Percentiles rank a stretch among this genome's conserved stretches.
These are phyloP conservation scores for Tilletia horrida DNA, from an alignment of 1,284 basidiomycete species.

Conservation along the genomic window DNA sequence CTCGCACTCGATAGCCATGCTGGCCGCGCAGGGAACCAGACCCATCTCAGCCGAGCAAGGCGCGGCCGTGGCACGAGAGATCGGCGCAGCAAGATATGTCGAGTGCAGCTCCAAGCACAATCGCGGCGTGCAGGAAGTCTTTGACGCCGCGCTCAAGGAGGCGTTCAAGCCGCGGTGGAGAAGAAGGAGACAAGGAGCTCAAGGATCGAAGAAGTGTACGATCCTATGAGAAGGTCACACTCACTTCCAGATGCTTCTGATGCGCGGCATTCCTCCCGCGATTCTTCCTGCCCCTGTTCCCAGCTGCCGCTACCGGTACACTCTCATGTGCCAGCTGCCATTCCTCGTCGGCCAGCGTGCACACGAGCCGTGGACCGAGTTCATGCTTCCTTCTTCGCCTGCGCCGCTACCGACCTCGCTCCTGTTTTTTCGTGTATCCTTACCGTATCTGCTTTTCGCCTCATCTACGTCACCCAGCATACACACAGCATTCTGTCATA, in stretches of 20 bases:
- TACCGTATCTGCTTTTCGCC: no score
- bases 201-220: slow-evolving; percentile 2
- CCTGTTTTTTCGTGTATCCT: no score
- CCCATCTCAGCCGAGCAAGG: slow-evolving; percentile 70
- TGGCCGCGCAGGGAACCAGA: slow-evolving; percentile 81
- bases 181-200: not conserved
- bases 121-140: slow-evolving; percentile 84
- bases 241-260: not conserved
- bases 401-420: no score
- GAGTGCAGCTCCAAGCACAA: slow-evolving; percentile 94
- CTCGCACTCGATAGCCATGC: slow-evolving; percentile 81
- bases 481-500: no score
- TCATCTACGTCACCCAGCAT: no score
- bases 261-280: no score
- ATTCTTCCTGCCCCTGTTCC: no score
- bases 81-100: slow-evolving; percentile 82
- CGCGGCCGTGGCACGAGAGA: slow-evolving; percentile 73
- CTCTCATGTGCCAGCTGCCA: no score
- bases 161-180: slow-evolving; percentile 56
- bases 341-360: no score
- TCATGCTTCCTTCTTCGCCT: no score
- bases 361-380: no score
- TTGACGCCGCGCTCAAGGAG: slow-evolving; percentile 81
- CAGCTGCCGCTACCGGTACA: no score
- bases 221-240: not conserved